Conservation (phyloP, 2,329 filamentous ascomycete species). For the Trichoderma sp. region DNA sequence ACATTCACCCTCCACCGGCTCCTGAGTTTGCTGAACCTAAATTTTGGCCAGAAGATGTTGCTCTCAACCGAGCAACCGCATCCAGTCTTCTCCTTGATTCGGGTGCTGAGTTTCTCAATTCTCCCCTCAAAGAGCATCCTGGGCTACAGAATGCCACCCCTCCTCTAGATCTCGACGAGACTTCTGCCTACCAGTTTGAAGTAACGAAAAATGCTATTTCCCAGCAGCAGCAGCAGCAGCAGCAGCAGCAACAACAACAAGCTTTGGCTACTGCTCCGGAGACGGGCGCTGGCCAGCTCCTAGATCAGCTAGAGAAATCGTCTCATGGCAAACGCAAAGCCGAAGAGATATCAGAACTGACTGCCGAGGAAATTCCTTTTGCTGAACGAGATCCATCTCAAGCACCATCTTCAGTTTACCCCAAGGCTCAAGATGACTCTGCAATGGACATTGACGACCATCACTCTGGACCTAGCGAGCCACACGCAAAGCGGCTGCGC, state of each 20-base stretch:
- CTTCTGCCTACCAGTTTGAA: constrained; percentile 37
- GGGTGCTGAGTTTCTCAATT: constrained; percentile 38
- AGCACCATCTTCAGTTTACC: background rate
- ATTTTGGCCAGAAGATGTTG: constrained; percentile 6
- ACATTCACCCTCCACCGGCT: background rate
- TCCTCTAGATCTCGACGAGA: constrained; percentile 31
- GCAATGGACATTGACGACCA: background rate
- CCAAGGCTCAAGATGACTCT: background rate
- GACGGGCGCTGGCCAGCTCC: background rate
- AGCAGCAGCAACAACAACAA: background rate
- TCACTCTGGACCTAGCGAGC: constrained; percentile 1
- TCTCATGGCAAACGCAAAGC: constrained; percentile 34
- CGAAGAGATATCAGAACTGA: constrained; percentile 32
- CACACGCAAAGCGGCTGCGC: constrained; percentile 38
- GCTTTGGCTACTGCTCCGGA: background rate
- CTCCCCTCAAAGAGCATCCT: constrained; percentile 26
- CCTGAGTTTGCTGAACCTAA: background rate
- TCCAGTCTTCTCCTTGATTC: constrained; percentile 33
- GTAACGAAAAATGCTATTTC: constrained; percentile 32
- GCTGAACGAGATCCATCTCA: background rate
- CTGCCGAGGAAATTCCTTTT: constrained; percentile 14
- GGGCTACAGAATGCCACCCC: background rate
- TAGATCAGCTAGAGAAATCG: background rate
- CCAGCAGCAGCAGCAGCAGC: constrained; percentile 8
- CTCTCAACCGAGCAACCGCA: constrained; percentile 10